Base-by-base conservation (phyloP, 345 rosid species). In the Euclidium syriacum region DNA sequence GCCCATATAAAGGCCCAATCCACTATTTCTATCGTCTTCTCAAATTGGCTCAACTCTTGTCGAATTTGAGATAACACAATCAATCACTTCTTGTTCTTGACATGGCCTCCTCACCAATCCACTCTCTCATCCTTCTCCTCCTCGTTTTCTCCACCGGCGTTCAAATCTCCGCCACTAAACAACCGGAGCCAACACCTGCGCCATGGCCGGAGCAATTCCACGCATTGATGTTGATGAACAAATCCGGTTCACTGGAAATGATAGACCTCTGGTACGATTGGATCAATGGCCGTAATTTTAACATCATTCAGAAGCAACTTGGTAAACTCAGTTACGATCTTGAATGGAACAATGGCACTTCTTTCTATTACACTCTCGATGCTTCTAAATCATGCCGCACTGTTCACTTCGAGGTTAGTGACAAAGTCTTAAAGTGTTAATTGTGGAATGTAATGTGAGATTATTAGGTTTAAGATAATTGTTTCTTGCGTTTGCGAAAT, bases 251-350 rank as follows among this genome's bases (percentile, higher is more conserved):
- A 10, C 77, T 86, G 16, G 85, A 81, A 64, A 60, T 58, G 36
- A 24, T 59, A 0, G 85, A 87, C 61, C 83, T 87, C 12, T 87
- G 90, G 90, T 87, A 84, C 68, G 90, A 87, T 33, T 87, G 88
- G 89, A 59, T 80, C 49, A 80, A 79, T 16, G 85, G 82, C 24
- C 82, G 95, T 35, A 86, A 82, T 63, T 80, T 84, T 69, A 86
- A 84, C 81, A 82, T 84, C 26, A 82, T 87, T 30, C 90, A 84
- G 62, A 61, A 79, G 50, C 95, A 87, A 75, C 78, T 81, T 7
- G 86, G 88, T 0, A 76, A 68, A 53, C 76, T 83, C 4, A 23
- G 35, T 0, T 83, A 80, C 41, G 85, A 83, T 65, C 79, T 83
- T 2, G 87, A 83, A 49, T 81, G 94, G 94, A 68, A 81, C 63